A percentile compares a stretch with the other conserved stretches of the same genome.
Conservation (phyloP, 805 yeast genomes). For the Yueomyces sp. region DNA sequence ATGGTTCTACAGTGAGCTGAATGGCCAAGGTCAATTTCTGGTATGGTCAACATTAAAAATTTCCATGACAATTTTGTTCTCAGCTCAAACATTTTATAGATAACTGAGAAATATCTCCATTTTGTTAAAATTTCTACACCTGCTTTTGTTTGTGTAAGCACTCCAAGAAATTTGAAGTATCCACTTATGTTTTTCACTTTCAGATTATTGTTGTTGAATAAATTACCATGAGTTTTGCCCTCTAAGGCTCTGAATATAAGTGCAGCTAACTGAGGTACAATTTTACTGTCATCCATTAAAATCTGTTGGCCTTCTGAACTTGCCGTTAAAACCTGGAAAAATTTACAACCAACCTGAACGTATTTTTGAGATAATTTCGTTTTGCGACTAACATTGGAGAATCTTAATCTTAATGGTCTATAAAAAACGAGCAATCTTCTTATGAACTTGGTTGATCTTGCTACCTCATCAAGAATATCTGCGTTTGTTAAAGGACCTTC, state of each 20-base stretch:
- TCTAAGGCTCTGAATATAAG: slow-evolving; percentile 41
- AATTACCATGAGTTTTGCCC: slow-evolving; percentile 40
- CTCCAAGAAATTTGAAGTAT: slow-evolving; percentile 68
- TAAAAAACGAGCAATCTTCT: slow-evolving; percentile 76
- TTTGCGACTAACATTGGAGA: slow-evolving; percentile 36
- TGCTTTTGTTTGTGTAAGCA: slow-evolving; percentile 39
- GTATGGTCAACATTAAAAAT: slow-evolving; percentile 42
- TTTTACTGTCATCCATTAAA: slow-evolving; percentile 51
- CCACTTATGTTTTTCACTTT: slow-evolving; percentile 59
- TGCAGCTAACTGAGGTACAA: slow-evolving; percentile 80
- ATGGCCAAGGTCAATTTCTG: slow-evolving; percentile 43
- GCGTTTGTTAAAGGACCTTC: slow-evolving; percentile 74
- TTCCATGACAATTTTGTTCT: slow-evolving; percentile 38
- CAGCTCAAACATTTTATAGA: slow-evolving; percentile 54
- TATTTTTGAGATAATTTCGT: slow-evolving; percentile 42
- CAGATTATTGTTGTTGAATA: slow-evolving; percentile 48
- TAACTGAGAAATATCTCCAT: slow-evolving; percentile 75
- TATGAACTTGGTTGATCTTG: slow-evolving; percentile 70
- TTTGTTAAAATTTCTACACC: slow-evolving; percentile 64
- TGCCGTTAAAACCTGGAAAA: slow-evolving; percentile 51
- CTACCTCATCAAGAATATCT: slow-evolving; percentile 60
- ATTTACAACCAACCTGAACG: slow-evolving; percentile 60
- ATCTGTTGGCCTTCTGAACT: slow-evolving; percentile 55
- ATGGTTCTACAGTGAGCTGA: slow-evolving; percentile 59
- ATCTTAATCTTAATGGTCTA: slow-evolving; percentile 82